Conservation (phyloP, 352 stramenopile genomes). For the Globisporangium spinosum region DNA sequence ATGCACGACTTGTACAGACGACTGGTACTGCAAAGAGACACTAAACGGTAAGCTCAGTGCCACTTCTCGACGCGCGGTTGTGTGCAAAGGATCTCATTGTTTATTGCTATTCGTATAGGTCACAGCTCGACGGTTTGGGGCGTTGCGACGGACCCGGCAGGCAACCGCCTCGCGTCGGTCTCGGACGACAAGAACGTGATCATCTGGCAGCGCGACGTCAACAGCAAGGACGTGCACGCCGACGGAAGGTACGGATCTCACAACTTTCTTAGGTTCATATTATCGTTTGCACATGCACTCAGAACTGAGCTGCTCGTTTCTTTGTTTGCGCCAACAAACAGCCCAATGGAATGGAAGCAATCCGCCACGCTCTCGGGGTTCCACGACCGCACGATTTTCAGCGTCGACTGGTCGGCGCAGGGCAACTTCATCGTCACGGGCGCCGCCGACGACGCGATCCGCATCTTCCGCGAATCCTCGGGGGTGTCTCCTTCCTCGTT, state of each 20-base stretch:
- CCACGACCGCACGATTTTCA: slow-evolving; percentile 91
- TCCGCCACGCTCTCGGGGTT: slow-evolving; percentile 73
- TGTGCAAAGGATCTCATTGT: neutral
- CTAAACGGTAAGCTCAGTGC: slow-evolving; percentile 50
- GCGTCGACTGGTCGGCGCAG: slow-evolving; percentile 88
- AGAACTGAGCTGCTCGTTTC: neutral
- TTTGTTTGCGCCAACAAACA: slow-evolving; percentile 9
- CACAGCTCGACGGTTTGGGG: slow-evolving; percentile 95
- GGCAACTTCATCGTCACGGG: slow-evolving; percentile 88
- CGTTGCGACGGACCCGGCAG: slow-evolving; percentile 75
- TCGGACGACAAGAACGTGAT: slow-evolving; percentile 92
- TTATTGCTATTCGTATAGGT: slow-evolving; percentile 17
- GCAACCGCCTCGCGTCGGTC: slow-evolving; percentile 79
- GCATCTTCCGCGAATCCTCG: slow-evolving; percentile 70
- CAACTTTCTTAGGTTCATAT: no score
- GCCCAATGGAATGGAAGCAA: slow-evolving; percentile 79
- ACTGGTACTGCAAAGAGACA: slow-evolving; percentile 96
- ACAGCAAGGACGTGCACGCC: slow-evolving; percentile 43
- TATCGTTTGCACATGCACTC: neutral
- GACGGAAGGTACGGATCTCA: slow-evolving; percentile 37
- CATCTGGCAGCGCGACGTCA: slow-evolving; percentile 88
- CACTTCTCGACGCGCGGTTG: neutral
- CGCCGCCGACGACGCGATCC: slow-evolving; percentile 90
- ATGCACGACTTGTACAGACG: slow-evolving; percentile 42
- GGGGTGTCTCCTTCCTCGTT: slow-evolving; percentile 33